phyloP scores from a whole-genome alignment of 2,329 filamentous ascomycete genomes.

The Pseudogymnoascus pannorum region DNA sequence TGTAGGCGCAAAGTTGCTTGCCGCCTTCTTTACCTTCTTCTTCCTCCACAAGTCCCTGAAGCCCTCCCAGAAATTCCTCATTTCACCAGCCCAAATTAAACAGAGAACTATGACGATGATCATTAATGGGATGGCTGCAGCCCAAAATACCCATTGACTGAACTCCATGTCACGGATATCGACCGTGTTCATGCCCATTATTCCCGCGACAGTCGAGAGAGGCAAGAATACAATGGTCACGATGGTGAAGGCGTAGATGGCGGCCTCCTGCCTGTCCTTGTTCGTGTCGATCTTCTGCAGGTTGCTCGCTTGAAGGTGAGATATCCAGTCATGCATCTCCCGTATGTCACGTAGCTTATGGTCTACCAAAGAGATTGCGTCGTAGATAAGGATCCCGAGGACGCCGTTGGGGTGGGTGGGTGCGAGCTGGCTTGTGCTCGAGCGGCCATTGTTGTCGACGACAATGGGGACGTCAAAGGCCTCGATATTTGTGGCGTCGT shows the following conservation, averaged over 20 bases:
- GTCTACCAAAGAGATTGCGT: constrained; percentile 16
- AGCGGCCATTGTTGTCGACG: not conserved
- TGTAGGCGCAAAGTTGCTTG: not conserved
- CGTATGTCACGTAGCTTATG: constrained; percentile 16
- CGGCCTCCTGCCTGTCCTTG: constrained; percentile 25
- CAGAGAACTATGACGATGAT: constrained; percentile 21
- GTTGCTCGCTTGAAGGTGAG: constrained; percentile 18
- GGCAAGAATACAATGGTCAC: constrained; percentile 31
- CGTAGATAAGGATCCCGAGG: constrained; percentile 18
- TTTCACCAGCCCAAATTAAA: constrained; percentile 20
- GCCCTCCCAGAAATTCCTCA: constrained; percentile 8
- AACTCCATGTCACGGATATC: constrained; percentile 27
- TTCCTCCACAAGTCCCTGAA: constrained; percentile 5
- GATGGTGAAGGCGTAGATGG: constrained; percentile 29
- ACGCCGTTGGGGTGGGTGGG: constrained; percentile 14
- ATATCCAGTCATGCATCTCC: constrained; percentile 17
- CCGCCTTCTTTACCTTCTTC: not conserved
- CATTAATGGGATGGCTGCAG: constrained; percentile 25
- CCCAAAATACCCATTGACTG: constrained; percentile 29
- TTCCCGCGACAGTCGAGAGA: constrained; percentile 25
- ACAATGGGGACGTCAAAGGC: not conserved
- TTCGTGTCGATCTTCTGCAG: constrained; percentile 22
- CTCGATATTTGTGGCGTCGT: not conserved
- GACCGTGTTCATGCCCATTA: constrained; percentile 30
- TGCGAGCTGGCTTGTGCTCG: not conserved